Conservation (phyloP, 352 stramenopile genomes). For the Aphanomyces invadans region DNA sequence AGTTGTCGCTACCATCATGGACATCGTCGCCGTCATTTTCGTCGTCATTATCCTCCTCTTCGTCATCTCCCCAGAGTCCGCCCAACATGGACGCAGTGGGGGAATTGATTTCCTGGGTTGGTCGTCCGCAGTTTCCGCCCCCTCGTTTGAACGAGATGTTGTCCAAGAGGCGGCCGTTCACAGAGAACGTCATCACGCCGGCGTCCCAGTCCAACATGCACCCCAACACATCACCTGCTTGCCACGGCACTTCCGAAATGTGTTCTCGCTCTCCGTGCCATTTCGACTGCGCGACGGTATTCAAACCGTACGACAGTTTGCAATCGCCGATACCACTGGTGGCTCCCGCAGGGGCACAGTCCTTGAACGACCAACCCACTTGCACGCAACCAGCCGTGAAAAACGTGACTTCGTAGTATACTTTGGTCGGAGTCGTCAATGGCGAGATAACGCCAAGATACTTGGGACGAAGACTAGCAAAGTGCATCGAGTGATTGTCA, state of each 20-base stretch:
- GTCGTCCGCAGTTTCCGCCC: neutral
- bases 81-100: neutral
- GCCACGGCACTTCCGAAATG: conserved; percentile 16
- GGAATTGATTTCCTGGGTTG: neutral
- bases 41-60: conserved; percentile 10
- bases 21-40: neutral
- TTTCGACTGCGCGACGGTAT: conserved; percentile 12
- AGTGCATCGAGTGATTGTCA: conserved; percentile 2
- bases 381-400: conserved; percentile 7
- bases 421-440: neutral
- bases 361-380: conserved; percentile 18
- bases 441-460: neutral
- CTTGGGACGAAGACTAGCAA: conserved; percentile 15
- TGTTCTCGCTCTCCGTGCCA: conserved; percentile 6
- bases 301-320: conserved; percentile 8
- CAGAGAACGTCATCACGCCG: conserved; percentile 18
- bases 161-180: conserved; percentile 12
- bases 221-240: conserved; percentile 16
- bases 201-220: conserved; percentile 20
- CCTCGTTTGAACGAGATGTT: conserved; percentile 3
- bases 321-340: conserved; percentile 22
- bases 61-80: conserved; percentile 16
- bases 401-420: conserved; percentile 24
- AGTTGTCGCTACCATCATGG: neutral
- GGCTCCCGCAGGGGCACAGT: neutral